A percentile compares a stretch with the other conserved stretches of the same genome.
phyloP scores from a whole-genome alignment of 1,284 basidiomycete species.

The Clitocybe nebularis region DNA sequence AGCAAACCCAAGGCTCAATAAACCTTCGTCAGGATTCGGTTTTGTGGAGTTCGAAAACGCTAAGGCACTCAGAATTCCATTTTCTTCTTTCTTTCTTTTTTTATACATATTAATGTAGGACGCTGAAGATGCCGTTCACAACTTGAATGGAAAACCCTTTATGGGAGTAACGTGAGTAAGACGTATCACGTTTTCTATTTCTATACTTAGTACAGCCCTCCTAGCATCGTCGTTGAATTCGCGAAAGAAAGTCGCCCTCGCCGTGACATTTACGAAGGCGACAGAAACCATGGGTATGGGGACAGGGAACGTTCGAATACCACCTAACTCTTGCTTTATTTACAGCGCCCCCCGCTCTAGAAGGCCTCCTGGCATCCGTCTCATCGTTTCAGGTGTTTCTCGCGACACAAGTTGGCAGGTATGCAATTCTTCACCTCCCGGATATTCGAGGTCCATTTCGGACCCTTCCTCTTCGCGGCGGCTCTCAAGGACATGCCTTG shows the following conservation, averaged over 20 bases:
- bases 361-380: constrained; percentile 76
- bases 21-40: constrained; percentile 65
- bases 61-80: constrained; percentile 41
- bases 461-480: constrained; percentile 14
- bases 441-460: constrained; percentile 15
- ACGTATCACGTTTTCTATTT: background rate
- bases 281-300: constrained; percentile 49
- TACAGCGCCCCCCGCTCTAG: constrained; percentile 56
- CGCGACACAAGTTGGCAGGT: constrained; percentile 98
- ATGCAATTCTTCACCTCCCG: constrained; percentile 33
- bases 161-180: constrained; percentile 76
- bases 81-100: constrained; percentile 6
- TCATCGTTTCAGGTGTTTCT: constrained; percentile 83
- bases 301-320: constrained; percentile 4
- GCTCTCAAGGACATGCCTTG: constrained; percentile 15
- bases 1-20: constrained; percentile 17
- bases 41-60: constrained; percentile 91
- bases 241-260: constrained; percentile 86
- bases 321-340: constrained; percentile 10
- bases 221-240: constrained; percentile 86
- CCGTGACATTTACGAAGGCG: constrained; percentile 68
- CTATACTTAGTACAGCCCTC: constrained; percentile 13
- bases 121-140: constrained; percentile 85
- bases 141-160: constrained; percentile 84
- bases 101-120: constrained; percentile 48